These are phyloP conservation scores for Solanum lycopersicoides DNA, from an alignment of 257 asterid genomes.

Conservation along the genomic window DNA sequence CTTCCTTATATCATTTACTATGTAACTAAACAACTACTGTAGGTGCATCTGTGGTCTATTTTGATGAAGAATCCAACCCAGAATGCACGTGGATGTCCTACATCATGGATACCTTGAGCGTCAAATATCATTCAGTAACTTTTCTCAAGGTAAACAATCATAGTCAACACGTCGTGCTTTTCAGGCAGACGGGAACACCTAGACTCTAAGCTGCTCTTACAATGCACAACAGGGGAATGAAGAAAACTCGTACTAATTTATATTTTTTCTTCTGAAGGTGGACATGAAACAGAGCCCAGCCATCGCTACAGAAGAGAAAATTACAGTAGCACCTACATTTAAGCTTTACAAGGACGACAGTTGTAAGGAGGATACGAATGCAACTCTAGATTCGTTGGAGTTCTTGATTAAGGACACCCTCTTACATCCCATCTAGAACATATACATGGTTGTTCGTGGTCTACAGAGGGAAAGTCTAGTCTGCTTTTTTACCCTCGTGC, in stretches of 20 bases:
- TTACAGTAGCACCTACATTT: constrained; percentile 40
- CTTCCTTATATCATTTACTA: background rate
- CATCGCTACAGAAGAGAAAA: constrained; percentile 45
- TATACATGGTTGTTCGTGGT: background rate
- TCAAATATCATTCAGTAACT: constrained; percentile 54
- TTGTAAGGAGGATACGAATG: constrained; percentile 47
- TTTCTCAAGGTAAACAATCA: constrained; percentile 60
- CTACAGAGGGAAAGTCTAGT: too few relatives aligned
- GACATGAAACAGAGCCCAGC: constrained; percentile 40
- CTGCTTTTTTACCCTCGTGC: too few relatives aligned
- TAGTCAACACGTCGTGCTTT: background rate
- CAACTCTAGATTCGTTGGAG: constrained; percentile 47
- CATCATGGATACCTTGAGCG: constrained; percentile 52
- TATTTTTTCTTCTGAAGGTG: constrained; percentile 27
- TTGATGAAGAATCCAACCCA: constrained; percentile 28
- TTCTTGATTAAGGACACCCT: constrained; percentile 16
- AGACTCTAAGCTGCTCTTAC: background rate
- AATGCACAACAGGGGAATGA: background rate
- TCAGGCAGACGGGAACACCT: background rate
- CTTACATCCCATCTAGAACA: background rate
- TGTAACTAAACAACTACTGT: constrained; percentile 15
- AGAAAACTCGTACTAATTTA: background rate
- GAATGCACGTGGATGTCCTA: constrained; percentile 65
- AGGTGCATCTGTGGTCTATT: constrained; percentile 79
- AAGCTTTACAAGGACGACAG: constrained; percentile 45